Evolutionary conservation across 2,329 filamentous ascomycete species (phyloP), one percentile per base, ranked within the genome.

Genomic region (Hymenoscyphus scutula): DNA sequence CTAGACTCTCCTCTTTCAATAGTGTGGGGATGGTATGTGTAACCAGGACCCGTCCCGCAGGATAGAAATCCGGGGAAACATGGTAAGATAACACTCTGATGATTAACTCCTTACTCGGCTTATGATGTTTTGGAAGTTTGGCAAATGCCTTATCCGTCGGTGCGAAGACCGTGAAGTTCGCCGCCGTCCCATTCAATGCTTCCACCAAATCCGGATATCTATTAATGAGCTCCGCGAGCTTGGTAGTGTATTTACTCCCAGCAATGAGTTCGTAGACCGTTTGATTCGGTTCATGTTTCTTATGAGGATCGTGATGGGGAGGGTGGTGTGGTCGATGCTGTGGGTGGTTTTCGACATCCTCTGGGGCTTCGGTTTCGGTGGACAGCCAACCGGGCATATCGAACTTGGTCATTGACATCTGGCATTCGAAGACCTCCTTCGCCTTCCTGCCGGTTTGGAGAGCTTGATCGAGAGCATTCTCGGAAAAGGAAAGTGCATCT

Each of bases 191-290:
- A 77, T 96, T 95, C 30, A 97, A 83, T 3, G 87, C 75, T 60
- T 89, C 75, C 38, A 94, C 86, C 0, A 97, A 78, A 59, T 91
- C 85, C 0, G 87, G 82, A 73, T 90, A 87, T 64, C 92, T 82
- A 65, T 89, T 82, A 68, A 97, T 83, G n/a, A 92, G 79, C 72
- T 89, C 84, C 30, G 89, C 86, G 53, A 97, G 88, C 75, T 88
- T 89, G 56, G 85, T 89, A 1, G 91, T 93, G 76, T 91, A 84
- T 71, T 92, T 89, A 78, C 84, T 89, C 70, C 83, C 78, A n/a
- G 84, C 79, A 75, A 97, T 91, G 64, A 93, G 78, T 75, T 96
- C 80, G 76, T 93, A 96, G 53, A 96, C 84, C 23, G 92, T 96
- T 72, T 74, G 68, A 15, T 58, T 73, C 41, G 70, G 72, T 48